phyloP scores from a whole-genome alignment of 306 rosid genomes.

The Acacia acuminata region DNA sequence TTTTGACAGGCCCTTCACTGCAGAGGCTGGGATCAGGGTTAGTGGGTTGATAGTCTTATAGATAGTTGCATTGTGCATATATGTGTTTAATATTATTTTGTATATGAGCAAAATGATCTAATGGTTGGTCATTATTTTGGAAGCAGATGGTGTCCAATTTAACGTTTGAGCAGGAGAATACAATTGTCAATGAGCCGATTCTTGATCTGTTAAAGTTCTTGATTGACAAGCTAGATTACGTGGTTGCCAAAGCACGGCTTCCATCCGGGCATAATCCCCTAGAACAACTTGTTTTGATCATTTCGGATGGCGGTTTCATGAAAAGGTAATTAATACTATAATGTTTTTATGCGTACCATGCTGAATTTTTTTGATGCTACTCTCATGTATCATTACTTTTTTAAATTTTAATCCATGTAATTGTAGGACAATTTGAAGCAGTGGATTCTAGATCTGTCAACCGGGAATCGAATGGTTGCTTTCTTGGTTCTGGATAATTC shows the following conservation, averaged over 20 bases:
- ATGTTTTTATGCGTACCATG: background rate
- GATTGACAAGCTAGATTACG: constrained; percentile 63
- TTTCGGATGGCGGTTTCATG: constrained; percentile 82
- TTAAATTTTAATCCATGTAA: background rate
- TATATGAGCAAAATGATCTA: constrained; percentile 13
- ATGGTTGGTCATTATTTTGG: constrained; percentile 24
- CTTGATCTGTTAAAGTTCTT: constrained; percentile 76
- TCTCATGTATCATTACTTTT: background rate
- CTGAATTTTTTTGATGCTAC: background rate
- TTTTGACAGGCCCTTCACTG: constrained; percentile 75
- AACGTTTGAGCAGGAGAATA: constrained; percentile 88
- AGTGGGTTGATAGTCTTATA: constrained; percentile 22
- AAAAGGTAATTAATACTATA: constrained; percentile 50
- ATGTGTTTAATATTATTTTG: background rate
- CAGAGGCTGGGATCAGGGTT: constrained; percentile 83
- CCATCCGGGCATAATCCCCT: constrained; percentile 83
- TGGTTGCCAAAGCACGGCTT: constrained; percentile 75
- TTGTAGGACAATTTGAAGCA: constrained; percentile 66
- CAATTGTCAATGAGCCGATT: constrained; percentile 75
- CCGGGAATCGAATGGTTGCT: constrained; percentile 79
- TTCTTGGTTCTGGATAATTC: constrained; percentile 79
- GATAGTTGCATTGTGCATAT: background rate
- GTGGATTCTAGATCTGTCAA: constrained; percentile 54
- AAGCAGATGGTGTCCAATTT: constrained; percentile 81
- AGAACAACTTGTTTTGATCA: constrained; percentile 87